Evolutionary conservation across 176 grass and related monocot genomes (phyloP), one percentile per base, ranked within the genome.

Genomic region (Zizania latifolia): DNA sequence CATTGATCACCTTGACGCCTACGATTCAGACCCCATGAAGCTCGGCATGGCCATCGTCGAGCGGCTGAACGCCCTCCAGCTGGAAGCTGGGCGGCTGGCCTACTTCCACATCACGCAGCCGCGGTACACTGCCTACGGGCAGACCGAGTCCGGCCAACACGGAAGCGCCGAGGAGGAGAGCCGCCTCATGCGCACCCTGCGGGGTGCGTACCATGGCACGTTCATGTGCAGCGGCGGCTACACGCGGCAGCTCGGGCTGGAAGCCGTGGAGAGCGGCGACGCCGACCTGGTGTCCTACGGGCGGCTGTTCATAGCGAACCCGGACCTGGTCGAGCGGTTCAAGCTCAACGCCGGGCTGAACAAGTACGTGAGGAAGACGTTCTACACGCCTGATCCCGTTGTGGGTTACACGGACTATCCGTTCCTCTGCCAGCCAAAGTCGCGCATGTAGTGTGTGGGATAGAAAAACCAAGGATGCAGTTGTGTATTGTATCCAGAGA

Each of bases 51-150:
- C 95, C 13, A 84, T 98, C 17, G 83, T 92, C 10, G 86, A 84
- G 1, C 60, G 56, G 59, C 71, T 94, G 50, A 94, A 98, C 57
- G 24, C 78, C 1, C 82, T 98, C 16, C 95, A 98, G 59, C 71
- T 71, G n/a, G 64, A 89, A 72, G 32, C 62, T 3, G 89, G n/a
- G 26, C 84, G 61, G 10, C 83, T 98, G 0, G 86, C 95, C n/a
- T 98, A 98, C 72, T 62, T 98, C 24, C 95, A 98, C 54, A 83
- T 98, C 58, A 98, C 95, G 5, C 95, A 98, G 79, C 95, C 95
- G 21, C 70, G 94, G 67, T 98, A 92, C 82, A 30, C 79, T 0
- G 94, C 94, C 3, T 93, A 98, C 15, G 94, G 91, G 41, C 94
- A 98, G 67, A 98, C 94, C 5, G 95, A 98, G 78, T 87, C 74